Conservation (phyloP, 78 protist species). For the Dictyostelium purpureum region DNA sequence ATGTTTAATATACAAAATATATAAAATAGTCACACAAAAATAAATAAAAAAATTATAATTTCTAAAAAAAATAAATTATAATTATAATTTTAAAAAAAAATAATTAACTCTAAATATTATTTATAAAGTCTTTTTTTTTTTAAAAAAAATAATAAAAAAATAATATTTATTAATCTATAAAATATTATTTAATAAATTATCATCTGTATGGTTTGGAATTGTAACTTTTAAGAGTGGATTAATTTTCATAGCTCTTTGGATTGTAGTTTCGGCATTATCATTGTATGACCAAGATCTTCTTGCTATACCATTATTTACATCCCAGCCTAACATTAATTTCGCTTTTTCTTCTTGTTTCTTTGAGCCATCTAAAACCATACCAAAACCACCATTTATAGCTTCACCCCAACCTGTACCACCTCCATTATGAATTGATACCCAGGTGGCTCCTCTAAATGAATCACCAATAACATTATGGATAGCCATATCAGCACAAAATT, state of each 20-base stretch:
- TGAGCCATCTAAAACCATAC: constrained; percentile 94
- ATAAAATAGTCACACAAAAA: neutral
- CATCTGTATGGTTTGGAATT: constrained; percentile 80
- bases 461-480: constrained; percentile 91
- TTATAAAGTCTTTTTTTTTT: no score
- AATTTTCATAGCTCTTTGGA: constrained; percentile 80
- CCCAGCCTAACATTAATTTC: constrained; percentile 92
- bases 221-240: constrained; percentile 78
- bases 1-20: constrained; percentile 8
- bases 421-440: constrained; percentile 91
- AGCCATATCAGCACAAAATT: constrained; percentile 93
- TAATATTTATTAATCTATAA: neutral
- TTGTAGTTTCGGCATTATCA: constrained; percentile 85
- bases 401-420: constrained; percentile 96
- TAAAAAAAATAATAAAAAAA: no score
- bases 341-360: constrained; percentile 74
- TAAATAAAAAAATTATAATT: no score
- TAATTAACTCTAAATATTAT: neutral
- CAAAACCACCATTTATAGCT: constrained; percentile 97
- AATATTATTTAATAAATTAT: constrained; percentile 23
- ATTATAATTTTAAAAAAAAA: neutral
- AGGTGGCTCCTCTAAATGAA: constrained; percentile 92
- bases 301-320: constrained; percentile 94
- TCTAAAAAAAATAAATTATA: no score
- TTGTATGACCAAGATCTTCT: constrained; percentile 86